These are phyloP conservation scores for Thalassiosira profunda DNA, from an alignment of 108 stramenopile species.

Conservation along the genomic window DNA sequence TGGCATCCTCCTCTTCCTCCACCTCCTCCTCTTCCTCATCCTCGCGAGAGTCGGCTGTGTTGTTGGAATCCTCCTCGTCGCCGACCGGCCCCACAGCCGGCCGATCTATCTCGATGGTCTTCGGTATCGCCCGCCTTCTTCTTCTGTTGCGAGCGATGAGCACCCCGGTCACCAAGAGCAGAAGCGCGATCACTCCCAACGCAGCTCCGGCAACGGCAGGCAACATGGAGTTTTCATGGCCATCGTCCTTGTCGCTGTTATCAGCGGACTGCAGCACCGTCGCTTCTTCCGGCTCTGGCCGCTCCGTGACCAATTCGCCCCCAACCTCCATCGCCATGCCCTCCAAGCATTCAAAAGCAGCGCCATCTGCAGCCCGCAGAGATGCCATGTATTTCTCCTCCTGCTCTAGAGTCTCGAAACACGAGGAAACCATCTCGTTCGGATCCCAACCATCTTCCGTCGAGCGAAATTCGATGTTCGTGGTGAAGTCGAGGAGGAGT, in stretches of 20 bases:
- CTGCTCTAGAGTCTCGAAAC: neutral
- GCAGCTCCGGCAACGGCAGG: slow-evolving; percentile 18
- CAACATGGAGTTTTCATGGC: neutral
- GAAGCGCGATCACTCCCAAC: slow-evolving; percentile 12
- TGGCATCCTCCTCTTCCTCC: too few species aligned
- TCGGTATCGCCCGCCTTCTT: neutral
- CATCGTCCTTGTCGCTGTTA: too few species aligned
- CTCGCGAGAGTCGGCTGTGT: slow-evolving; percentile 9
- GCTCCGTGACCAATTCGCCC: slow-evolving; percentile 4
- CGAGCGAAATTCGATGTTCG: neutral
- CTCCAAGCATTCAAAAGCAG: neutral
- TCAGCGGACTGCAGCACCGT: neutral
- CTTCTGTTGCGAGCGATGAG: slow-evolving; percentile 2
- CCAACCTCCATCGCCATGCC: neutral
- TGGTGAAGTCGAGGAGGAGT: neutral
- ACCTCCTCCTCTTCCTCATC: too few species aligned
- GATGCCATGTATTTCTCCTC: neutral
- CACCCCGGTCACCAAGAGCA: slow-evolving; percentile 10
- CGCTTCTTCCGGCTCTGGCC: too few species aligned
- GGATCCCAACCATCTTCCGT: neutral
- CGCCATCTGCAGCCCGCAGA: neutral
- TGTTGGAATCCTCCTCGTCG: slow-evolving; percentile 42
- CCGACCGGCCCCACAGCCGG: slow-evolving; percentile 19
- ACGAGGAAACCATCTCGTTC: neutral
- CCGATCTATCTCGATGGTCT: slow-evolving; percentile 32